phyloP scores from a whole-genome alignment of 2,329 filamentous ascomycete species.

The Hymenoscyphus infarciens region DNA sequence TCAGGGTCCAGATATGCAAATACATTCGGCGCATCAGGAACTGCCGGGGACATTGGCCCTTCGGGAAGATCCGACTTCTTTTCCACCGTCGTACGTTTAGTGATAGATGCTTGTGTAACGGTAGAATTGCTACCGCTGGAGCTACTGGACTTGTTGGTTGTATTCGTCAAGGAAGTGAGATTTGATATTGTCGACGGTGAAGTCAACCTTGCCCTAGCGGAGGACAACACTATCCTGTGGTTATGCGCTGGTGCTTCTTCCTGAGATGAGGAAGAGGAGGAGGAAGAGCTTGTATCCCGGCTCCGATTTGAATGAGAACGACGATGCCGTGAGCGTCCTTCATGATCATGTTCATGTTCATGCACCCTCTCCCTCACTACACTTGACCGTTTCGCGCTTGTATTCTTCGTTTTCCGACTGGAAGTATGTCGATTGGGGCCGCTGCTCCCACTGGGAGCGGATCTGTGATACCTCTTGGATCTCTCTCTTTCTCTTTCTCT shows the following conservation, averaged over 20 bases:
- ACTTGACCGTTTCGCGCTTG: conserved; percentile 19
- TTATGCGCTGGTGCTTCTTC: conserved; percentile 26
- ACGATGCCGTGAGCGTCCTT: conserved; percentile 20
- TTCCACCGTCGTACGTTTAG: conserved; percentile 19
- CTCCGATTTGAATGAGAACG: conserved; percentile 22
- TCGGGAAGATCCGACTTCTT: conserved; percentile 23
- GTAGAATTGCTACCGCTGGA: conserved; percentile 43
- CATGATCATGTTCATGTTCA: conserved; percentile 21
- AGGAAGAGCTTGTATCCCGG: conserved; percentile 22
- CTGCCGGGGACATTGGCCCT: conserved; percentile 31
- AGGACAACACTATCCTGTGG: conserved; percentile 26
- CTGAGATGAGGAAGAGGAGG: conserved; percentile 28
- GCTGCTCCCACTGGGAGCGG: conserved; percentile 9
- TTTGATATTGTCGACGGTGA: conserved; percentile 36
- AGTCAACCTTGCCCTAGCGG: conserved; percentile 29
- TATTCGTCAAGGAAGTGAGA: conserved; percentile 31
- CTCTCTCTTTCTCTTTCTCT: conserved; percentile 26
- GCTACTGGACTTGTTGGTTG: conserved; percentile 37
- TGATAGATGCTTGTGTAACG: conserved; percentile 37
- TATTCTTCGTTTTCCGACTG: conserved; percentile 25
- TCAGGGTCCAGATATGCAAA: conserved; percentile 31
- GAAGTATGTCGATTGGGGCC: conserved; percentile 20
- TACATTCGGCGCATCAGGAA: conserved; percentile 31
- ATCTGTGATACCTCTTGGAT: conserved; percentile 23
- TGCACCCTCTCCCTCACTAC: conserved; percentile 19